A percentile compares a stretch with the other conserved stretches of the same genome.
These are phyloP conservation scores for Cutaneotrichosporon dermatis DNA, from an alignment of 1,284 basidiomycete species.

Conservation along the genomic window DNA sequence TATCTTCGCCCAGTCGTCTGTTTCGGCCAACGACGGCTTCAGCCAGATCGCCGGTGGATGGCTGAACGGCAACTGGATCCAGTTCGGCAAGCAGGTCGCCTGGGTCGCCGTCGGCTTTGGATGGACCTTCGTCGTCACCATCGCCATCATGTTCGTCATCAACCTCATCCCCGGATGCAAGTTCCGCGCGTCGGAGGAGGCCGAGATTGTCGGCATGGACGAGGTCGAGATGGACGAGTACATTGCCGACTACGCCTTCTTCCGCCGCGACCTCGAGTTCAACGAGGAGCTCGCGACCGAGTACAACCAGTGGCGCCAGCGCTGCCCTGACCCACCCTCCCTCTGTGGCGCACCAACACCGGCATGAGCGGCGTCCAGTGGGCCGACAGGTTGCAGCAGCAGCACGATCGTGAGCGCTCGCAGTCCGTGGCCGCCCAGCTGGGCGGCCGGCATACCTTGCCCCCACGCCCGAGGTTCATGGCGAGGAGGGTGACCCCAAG, in stretches of 20 bases:
- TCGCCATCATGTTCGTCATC: slow-evolving; percentile 55
- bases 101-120: slow-evolving; percentile 67
- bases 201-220: slow-evolving; percentile 82
- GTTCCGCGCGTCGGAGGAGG: slow-evolving; percentile 68
- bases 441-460: background rate
- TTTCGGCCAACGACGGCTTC: slow-evolving; percentile 65
- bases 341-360: slow-evolving; percentile 14
- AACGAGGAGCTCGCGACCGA: slow-evolving; percentile 14
- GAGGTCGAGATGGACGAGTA: slow-evolving; percentile 49
- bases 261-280: slow-evolving; percentile 46
- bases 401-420: slow-evolving; percentile 7
- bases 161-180: slow-evolving; percentile 72
- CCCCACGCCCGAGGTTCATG: too few relatives aligned
- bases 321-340: background rate
- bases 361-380: slow-evolving; percentile 4
- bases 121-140: slow-evolving; percentile 55
- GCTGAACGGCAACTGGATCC: slow-evolving; percentile 67
- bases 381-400: slow-evolving; percentile 1
- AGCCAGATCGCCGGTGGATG: slow-evolving; percentile 61
- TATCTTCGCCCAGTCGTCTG: slow-evolving; percentile 68
- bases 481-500: too few relatives aligned
- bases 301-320: slow-evolving; percentile 7
- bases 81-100: slow-evolving; percentile 75
- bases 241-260: slow-evolving; percentile 50
- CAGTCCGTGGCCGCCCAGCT: slow-evolving; percentile 5